Conservation (phyloP, 2,329 filamentous ascomycete species). For the Pyrenochaeta sp. region DNA sequence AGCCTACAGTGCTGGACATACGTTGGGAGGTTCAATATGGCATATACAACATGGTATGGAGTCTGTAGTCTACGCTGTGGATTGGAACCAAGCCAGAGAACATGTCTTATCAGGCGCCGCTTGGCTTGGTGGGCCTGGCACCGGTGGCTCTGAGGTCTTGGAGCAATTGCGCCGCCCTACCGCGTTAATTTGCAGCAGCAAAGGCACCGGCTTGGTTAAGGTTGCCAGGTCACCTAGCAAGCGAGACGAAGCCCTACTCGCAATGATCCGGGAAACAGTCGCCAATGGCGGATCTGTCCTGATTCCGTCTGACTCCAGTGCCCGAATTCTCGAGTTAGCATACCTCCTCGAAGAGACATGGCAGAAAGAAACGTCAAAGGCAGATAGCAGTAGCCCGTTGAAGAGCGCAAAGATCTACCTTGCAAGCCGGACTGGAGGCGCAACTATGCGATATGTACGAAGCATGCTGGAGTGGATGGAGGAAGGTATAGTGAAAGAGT, state of each 20-base stretch:
- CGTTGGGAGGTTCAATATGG: conserved; percentile 97
- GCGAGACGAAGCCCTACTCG: conserved; percentile 84
- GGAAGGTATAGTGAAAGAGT: conserved; percentile 90
- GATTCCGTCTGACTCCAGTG: conserved; percentile 93
- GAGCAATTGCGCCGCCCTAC: conserved; percentile 94
- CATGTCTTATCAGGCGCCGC: conserved; percentile 93
- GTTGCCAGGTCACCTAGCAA: conserved; percentile 77
- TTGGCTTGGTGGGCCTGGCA: conserved; percentile 85
- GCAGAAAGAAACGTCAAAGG: conserved; percentile 54
- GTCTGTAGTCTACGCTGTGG: conserved; percentile 95
- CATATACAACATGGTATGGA: conserved; percentile 97
- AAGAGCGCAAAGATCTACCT: conserved; percentile 73
- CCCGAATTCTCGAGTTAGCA: conserved; percentile 89
- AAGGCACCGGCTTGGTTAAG: conserved; percentile 76
- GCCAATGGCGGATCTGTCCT: conserved; percentile 87
- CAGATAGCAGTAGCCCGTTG: conserved; percentile 54
- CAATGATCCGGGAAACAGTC: conserved; percentile 81
- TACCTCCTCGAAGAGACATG: conserved; percentile 94
- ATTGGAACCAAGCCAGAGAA: conserved; percentile 98
- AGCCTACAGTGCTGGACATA: conserved; percentile 95
- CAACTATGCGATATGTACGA: conserved; percentile 87
- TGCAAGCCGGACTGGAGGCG: conserved; percentile 84
- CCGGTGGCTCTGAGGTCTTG: conserved; percentile 86
- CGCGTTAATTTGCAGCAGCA: conserved; percentile 89
- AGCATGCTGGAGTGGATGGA: conserved; percentile 99